Evolutionary conservation across 75 land plant genomes (phyloP), one percentile per base, ranked within the genome.

Genomic region (Cupressus sempervirens): DNA sequence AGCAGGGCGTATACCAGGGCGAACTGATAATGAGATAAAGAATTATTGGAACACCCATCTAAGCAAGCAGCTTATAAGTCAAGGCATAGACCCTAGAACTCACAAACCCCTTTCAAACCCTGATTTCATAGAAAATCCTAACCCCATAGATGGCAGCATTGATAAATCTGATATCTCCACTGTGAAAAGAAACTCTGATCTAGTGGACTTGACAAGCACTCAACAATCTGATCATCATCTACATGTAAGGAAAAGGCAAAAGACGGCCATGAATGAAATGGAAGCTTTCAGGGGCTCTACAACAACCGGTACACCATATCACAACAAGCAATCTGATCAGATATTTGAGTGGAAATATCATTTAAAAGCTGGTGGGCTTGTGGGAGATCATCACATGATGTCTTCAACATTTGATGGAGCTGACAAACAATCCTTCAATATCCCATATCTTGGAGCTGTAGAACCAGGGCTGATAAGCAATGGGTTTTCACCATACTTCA

Each of bases 21-120:
- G 84, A 83, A 83, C 84, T 26, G 84, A 83, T 67, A 83, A 83
- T 80, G 84, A 83, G 75, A 83, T 83, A 35, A 83, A 83, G n/a
- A 83, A 83, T 67, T 67, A 83, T 81, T 83, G 84, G 84, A 83
- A 83, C 82, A 83, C 84, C 23, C 84, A 83, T 83, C 84, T 83
- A 15, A 83, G 75, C 11, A 83, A 70, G 73, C 65, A 83, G 82
- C 84, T 83, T 75, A 52, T 52, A 40, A 67, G 75, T 67, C 65
- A 56, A 67, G 84, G 84, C 80, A 83, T 83, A 67, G 84, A 83
- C 29, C 84, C 84, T 13, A 34, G 75, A 73, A 56, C 84, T 14
- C 84, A 83, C 84, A 79, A 79, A 50, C 81, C 81, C 14, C 81
- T 79, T 26, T n/a, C 81, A 32, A 3, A 30, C 0, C 35, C 74